Evolutionary conservation across 257 asterid genomes (phyloP).

Genomic region (Coffea eugenioides): DNA sequence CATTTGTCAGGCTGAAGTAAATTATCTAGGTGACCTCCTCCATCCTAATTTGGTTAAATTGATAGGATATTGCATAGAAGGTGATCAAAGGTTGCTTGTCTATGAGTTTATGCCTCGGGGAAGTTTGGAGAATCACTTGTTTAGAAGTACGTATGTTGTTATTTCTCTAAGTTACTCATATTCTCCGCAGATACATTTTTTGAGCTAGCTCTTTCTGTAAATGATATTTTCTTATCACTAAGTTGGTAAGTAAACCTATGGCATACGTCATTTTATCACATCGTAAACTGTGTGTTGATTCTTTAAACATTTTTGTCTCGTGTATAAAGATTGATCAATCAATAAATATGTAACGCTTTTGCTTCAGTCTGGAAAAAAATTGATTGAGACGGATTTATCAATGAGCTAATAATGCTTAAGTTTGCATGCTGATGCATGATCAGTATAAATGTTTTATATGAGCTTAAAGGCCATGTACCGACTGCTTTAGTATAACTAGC

Average conservation of each 20-base stretch:
- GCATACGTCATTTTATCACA: neutral
- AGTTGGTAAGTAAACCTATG: neutral
- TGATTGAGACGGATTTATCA: neutral
- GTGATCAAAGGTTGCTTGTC: slow-evolving; percentile 90
- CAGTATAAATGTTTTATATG: neutral
- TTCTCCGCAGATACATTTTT: slow-evolving; percentile 2
- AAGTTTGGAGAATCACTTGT: slow-evolving; percentile 97
- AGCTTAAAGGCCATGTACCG: neutral
- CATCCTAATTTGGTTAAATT: slow-evolving; percentile 91
- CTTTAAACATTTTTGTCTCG: neutral
- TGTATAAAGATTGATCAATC: neutral
- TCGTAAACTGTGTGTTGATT: neutral
- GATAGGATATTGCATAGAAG: slow-evolving; percentile 96
- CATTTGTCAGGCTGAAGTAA: slow-evolving; percentile 88
- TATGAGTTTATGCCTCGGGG: slow-evolving; percentile 99
- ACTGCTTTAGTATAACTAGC: neutral
- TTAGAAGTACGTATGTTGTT: slow-evolving; percentile 62
- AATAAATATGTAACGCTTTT: neutral
- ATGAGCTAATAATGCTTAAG: neutral
- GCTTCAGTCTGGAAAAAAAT: neutral
- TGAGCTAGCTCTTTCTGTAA: neutral
- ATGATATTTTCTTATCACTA: neutral
- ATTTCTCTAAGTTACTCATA: neutral
- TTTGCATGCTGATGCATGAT: slow-evolving; percentile 2
- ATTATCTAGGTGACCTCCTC: slow-evolving; percentile 83